A percentile compares a stretch with the other conserved stretches of the same genome.
These are phyloP conservation scores for Jackrogersella multiformis DNA, from an alignment of 495 filamentous ascomycete species.

Conservation along the genomic window DNA sequence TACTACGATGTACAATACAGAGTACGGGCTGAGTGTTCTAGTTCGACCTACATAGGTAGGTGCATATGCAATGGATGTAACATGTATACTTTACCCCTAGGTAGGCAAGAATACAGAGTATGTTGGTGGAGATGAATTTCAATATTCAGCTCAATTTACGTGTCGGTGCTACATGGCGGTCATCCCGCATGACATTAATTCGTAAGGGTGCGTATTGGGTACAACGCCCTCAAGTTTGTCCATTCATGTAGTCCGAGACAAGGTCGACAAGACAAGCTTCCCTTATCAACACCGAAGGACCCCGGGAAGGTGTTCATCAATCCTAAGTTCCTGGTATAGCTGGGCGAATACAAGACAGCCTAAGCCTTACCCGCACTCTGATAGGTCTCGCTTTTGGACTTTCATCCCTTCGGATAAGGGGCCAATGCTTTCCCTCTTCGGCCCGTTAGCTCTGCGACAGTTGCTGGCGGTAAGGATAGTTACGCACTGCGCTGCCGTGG, in stretches of 20 bases:
- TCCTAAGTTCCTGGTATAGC: background rate
- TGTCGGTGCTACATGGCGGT: no score
- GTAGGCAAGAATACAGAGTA: no score
- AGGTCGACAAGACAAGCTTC: background rate
- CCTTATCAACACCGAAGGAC: slow-evolving; percentile 11
- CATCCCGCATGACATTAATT: background rate
- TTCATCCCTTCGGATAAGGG: background rate
- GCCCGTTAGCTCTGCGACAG: background rate
- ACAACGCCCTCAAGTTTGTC: background rate
- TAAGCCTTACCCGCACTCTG: background rate
- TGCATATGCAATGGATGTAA: no score
- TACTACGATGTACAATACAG: no score
- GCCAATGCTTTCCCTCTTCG: background rate
- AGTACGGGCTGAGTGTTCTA: background rate
- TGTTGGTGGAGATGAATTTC: background rate
- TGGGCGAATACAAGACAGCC: background rate
- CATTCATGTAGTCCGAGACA: slow-evolving; percentile 5
- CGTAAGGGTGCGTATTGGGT: slow-evolving; percentile 1
- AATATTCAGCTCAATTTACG: background rate
- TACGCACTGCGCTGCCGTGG: background rate
- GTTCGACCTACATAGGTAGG: no score
- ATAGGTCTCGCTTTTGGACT: background rate
- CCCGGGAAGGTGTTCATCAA: background rate
- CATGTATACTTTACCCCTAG: no score
- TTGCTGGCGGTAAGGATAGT: background rate